Evolutionary conservation across 768 basidiomycete genomes (phyloP).

Genomic region (Tulasnella calospora): DNA sequence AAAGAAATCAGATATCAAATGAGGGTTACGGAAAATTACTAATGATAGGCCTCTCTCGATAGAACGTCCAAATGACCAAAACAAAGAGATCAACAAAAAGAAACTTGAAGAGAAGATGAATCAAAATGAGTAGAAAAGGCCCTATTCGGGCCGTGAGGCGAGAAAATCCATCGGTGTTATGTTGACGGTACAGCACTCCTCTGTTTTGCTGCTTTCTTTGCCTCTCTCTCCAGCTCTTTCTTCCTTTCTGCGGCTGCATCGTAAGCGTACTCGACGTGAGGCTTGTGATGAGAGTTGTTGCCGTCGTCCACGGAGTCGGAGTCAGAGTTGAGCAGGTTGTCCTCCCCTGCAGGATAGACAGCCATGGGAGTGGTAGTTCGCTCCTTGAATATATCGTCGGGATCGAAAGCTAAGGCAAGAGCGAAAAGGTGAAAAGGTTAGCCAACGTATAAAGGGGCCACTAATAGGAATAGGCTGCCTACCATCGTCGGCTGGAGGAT

Average conservation of each 20-base stretch:
- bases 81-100: background rate
- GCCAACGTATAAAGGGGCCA: constrained; percentile 35
- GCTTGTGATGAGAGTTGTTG: constrained; percentile 31
- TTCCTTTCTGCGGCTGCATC: constrained; percentile 86
- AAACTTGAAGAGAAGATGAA: background rate
- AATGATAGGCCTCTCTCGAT: constrained; percentile 3
- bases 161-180: background rate
- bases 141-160: background rate
- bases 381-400: constrained; percentile 54
- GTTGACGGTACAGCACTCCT: background rate
- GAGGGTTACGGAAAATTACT: background rate
- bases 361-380: constrained; percentile 28
- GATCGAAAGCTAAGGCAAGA: constrained; percentile 42
- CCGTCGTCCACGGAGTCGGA: constrained; percentile 33
- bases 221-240: constrained; percentile 42
- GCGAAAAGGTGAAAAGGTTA: constrained; percentile 45
- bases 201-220: constrained; percentile 35
- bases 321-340: constrained; percentile 19
- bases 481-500: constrained; percentile 37
- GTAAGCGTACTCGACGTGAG: constrained; percentile 60
- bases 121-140: background rate
- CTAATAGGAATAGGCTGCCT: background rate
- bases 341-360: constrained; percentile 19
- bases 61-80: constrained; percentile 1
- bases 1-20: background rate